Percentiles rank a stretch among this genome's conserved stretches.
Conservation (phyloP, 768 basidiomycete genomes). For the Cystofilobasidium capitatum region DNA sequence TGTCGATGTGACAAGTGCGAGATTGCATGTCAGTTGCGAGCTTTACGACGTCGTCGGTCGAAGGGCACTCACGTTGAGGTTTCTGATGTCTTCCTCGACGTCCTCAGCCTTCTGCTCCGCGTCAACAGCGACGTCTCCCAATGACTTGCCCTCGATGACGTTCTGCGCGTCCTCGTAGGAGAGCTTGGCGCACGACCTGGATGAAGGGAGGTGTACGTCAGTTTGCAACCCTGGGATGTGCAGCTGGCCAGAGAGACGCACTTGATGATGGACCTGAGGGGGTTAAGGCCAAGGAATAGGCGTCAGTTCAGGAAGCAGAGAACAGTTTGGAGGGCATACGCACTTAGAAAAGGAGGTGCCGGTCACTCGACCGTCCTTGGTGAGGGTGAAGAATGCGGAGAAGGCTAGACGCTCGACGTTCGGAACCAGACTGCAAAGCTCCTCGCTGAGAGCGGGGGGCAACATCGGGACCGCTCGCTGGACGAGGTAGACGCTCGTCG, state of each 20-base stretch:
- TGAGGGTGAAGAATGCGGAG: conserved; percentile 77
- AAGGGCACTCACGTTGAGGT: conserved; percentile 45
- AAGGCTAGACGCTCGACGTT: conserved; percentile 84
- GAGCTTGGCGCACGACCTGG: conserved; percentile 74
- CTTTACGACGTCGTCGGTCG: not conserved
- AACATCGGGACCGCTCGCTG: conserved; percentile 96
- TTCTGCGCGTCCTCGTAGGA: conserved; percentile 72
- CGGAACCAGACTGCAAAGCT: conserved; percentile 82
- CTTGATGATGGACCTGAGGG: conserved; percentile 3
- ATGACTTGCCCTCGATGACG: conserved; percentile 61
- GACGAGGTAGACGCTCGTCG: conserved; percentile 82
- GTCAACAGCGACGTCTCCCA: conserved; percentile 49
- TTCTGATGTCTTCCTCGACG: conserved; percentile 65
- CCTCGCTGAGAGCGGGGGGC: conserved; percentile 82
- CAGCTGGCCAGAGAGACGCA: conserved; percentile 5
- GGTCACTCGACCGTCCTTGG: conserved; percentile 65
- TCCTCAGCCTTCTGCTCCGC: conserved; percentile 53
- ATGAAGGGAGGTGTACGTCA: conserved; percentile 4
- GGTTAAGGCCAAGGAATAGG: not conserved
- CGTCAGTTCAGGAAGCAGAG: not conserved
- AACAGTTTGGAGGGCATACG: conserved; percentile 30
- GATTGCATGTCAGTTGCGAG: too few relatives aligned
- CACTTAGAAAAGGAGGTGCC: conserved; percentile 92
- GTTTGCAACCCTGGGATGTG: not conserved
- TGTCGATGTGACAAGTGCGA: conserved; percentile 27